phyloP scores from a whole-genome alignment of 139 green algal genomes.

The Picochlorum sp. region DNA sequence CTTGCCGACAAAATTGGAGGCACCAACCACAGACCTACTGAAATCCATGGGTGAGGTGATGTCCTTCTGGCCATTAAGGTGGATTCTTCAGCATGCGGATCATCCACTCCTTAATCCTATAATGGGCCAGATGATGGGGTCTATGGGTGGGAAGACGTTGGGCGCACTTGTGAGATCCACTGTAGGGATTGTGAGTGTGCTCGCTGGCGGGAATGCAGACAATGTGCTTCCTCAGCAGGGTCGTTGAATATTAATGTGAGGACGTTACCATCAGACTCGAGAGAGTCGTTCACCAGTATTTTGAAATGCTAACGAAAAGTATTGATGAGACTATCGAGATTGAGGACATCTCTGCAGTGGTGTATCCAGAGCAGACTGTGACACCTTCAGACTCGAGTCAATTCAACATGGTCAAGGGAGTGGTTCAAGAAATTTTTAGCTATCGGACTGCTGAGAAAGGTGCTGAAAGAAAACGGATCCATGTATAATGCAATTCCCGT shows the following conservation, averaged over 20 bases:
- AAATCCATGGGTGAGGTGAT: constrained; percentile 23
- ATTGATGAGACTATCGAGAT: neutral
- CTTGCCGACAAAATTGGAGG: constrained; percentile 18
- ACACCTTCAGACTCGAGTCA: constrained; percentile 20
- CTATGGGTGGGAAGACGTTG: constrained; percentile 5
- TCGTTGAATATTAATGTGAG: constrained; percentile 49
- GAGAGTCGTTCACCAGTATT: constrained; percentile 11
- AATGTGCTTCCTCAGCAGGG: constrained; percentile 51
- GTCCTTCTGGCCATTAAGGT: constrained; percentile 1
- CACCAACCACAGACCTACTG: constrained; percentile 48
- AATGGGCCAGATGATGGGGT: constrained; percentile 13
- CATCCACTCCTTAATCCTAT: constrained; percentile 20
- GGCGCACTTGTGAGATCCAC: constrained; percentile 40
- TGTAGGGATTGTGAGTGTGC: constrained; percentile 21
- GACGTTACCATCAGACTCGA: constrained; percentile 36
- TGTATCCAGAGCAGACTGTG: constrained; percentile 20
- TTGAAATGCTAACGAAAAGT: constrained; percentile 14
- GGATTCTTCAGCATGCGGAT: constrained; percentile 6
- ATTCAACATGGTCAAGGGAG: constrained; percentile 33
- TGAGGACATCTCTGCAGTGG: neutral
- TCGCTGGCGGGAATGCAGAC: constrained; percentile 31
- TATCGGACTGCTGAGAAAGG: constrained; percentile 4
- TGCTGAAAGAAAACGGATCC: neutral
- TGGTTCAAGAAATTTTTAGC: constrained; percentile 37
- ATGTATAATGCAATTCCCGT: constrained; percentile 17